Evolutionary conservation across 495 filamentous ascomycete genomes (phyloP).

Genomic region (Daldinia bambusicola): DNA sequence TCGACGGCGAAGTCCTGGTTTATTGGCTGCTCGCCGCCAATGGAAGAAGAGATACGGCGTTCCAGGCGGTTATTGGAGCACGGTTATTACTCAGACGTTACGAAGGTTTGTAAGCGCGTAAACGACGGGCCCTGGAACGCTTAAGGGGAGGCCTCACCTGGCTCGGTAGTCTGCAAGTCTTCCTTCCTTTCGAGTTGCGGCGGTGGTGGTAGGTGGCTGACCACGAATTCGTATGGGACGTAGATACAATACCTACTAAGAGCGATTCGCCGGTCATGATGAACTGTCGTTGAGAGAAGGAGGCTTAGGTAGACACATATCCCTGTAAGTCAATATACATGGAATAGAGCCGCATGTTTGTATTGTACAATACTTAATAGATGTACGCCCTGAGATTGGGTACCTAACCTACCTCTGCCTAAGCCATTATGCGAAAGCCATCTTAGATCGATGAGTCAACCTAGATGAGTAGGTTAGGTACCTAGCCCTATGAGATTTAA

Average conservation of each 20-base stretch:
- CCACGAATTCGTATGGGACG: too few relatives aligned
- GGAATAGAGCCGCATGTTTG: slow-evolving; percentile 2
- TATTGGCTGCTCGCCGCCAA: not conserved
- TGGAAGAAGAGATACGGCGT: not conserved
- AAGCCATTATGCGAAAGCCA: too few relatives aligned
- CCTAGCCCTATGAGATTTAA: not conserved
- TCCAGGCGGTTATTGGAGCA: not conserved
- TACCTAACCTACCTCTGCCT: too few relatives aligned
- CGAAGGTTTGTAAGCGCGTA: not conserved
- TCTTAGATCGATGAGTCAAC: not conserved
- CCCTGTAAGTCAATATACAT: not conserved
- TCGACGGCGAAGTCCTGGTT: too few relatives aligned
- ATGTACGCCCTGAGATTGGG: not conserved
- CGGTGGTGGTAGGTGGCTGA: too few relatives aligned
- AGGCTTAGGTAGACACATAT: not conserved
- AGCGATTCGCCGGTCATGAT: too few relatives aligned
- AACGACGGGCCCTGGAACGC: too few relatives aligned
- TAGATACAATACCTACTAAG: too few relatives aligned
- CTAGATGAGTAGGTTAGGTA: not conserved
- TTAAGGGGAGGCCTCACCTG: not conserved
- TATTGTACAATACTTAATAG: not conserved
- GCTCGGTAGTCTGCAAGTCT: too few relatives aligned
- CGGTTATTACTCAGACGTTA: not conserved
- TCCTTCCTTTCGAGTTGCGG: too few relatives aligned
- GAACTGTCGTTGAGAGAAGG: not conserved